Conservation (phyloP, 164 flowering plant genomes). For the Kalanchoe fedtschenkoi region DNA sequence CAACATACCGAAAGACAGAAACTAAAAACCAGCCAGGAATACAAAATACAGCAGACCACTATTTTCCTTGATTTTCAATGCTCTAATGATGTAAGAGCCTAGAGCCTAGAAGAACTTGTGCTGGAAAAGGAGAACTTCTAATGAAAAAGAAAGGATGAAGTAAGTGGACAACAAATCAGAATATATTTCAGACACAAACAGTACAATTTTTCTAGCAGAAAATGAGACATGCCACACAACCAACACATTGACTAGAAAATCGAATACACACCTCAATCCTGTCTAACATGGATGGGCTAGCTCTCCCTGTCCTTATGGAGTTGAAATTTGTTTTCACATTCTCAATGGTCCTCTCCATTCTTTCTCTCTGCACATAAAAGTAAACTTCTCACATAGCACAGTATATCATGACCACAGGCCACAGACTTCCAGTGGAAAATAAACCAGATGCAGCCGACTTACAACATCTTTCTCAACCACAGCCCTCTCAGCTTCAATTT, state of each 20-base stretch:
- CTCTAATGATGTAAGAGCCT: too few species aligned
- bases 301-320: conserved; percentile 80
- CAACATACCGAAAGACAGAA: background rate
- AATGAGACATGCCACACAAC: background rate
- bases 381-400: background rate
- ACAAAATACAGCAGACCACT: background rate
- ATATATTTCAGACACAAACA: background rate
- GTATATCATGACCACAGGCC: background rate
- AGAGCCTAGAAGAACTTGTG: too few species aligned
- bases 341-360: conserved; percentile 90
- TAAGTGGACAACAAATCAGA: background rate
- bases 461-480: conserved; percentile 71
- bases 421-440: too few species aligned
- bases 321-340: conserved; percentile 53
- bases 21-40: background rate
- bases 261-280: conserved; percentile 50
- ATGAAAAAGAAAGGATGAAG: too few species aligned
- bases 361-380: conserved; percentile 37
- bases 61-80: background rate
- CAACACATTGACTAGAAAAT: background rate
- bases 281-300: conserved; percentile 83
- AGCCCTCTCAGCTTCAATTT: conserved; percentile 81
- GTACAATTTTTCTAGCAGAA: background rate
- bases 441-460: conserved; percentile 19
- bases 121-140: too few species aligned